Evolutionary conservation across 208 protist species (phyloP), one percentile per base, ranked within the genome.

Genomic region (Spironucleus salmonicida): DNA sequence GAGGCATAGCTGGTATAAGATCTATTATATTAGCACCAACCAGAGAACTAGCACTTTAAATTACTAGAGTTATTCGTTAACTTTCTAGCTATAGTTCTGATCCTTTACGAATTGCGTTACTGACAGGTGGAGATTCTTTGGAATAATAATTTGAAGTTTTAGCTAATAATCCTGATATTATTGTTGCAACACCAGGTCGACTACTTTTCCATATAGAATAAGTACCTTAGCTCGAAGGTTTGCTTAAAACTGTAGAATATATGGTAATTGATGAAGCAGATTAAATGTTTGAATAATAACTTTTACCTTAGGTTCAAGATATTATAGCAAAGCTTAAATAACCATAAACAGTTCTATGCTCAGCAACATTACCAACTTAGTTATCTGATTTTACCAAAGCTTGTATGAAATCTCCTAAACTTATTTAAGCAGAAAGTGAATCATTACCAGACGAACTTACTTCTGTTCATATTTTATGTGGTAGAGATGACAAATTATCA

Each of bases 171-270:
- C 75, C 75, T n/a, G 62, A 78, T 42, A 58, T 78, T 42, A 78
- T 78, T 38, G 75, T 78, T 29, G 49, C 53, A 9, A 78, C 75
- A 11, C 75, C 75, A 76, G 75, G 75, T 32, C 7, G 75, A 30
- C 19, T 78, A 9, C 58, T 78, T 32, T 35, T 49, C 41, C 45
- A 74, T 34, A 2, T 39, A 7, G 4, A 9, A 11, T 40, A 53
- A 26, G 34, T 71, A 11, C 4, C 15, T 19, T 49, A 32, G 9
- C 59, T 76, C 11, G 4, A 40, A 49, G 9, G 9, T 15, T 35
- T 30, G 38, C 41, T 78, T 32, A 76, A 49, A 61, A 30, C 61
- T 15, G 34, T 78, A 7, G 34, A 78, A 4, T 78, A 76, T 57
- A 15, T 78, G 11, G 49, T 59, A 29, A 15, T 78, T 69, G 75